phyloP scores from a whole-genome alignment of 179 eudicot genomes.

The Vitellaria paradoxa region DNA sequence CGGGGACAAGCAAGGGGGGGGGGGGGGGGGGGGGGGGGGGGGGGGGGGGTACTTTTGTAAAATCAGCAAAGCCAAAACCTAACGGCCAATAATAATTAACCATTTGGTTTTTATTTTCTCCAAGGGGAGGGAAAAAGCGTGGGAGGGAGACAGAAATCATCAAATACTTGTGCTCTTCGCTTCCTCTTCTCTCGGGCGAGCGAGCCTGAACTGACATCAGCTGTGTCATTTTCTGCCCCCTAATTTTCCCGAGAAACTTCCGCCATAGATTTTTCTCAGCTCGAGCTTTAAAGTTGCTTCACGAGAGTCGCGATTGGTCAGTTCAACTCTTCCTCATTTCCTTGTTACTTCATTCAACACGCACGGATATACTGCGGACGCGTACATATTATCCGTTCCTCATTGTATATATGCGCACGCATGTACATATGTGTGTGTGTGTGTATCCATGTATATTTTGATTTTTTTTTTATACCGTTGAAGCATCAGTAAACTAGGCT shows the following conservation, averaged over 20 bases:
- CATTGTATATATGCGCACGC: background rate
- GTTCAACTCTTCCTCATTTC: constrained; percentile 6
- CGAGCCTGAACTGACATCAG: background rate
- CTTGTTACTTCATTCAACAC: background rate
- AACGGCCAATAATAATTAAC: too few relatives aligned
- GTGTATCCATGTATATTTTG: too few relatives aligned
- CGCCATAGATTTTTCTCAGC: constrained; percentile 40
- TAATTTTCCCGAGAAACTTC: constrained; percentile 17
- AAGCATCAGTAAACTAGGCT: too few relatives aligned
- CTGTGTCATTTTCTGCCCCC: constrained; percentile 24
- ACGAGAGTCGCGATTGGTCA: constrained; percentile 28
- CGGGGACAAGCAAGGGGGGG: too few relatives aligned
- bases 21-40: too few relatives aligned
- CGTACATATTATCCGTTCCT: background rate
- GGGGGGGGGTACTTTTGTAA: too few relatives aligned
- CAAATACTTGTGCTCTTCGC: background rate
- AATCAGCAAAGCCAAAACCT: too few relatives aligned
- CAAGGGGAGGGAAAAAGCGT: background rate
- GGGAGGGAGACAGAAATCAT: background rate
- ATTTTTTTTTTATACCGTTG: too few relatives aligned
- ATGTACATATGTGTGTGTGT: background rate
- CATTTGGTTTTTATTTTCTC: background rate
- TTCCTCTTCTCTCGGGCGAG: background rate
- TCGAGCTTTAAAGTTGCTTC: constrained; percentile 13
- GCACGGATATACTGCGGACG: background rate